Evolutionary conservation across 768 basidiomycete genomes (phyloP).

Genomic region (Panus rudis): DNA sequence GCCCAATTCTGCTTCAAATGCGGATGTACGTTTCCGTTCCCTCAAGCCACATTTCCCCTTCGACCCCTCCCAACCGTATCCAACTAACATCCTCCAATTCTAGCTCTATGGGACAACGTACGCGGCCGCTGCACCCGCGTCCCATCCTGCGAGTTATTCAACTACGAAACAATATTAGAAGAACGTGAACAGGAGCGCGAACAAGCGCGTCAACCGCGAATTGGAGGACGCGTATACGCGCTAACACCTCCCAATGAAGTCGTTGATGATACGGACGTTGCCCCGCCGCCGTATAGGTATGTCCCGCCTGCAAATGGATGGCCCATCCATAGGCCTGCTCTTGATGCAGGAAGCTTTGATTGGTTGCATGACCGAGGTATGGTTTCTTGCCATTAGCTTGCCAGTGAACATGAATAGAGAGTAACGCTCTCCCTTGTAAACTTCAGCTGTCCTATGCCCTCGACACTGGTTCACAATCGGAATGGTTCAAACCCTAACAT

Average conservation of each 20-base stretch:
- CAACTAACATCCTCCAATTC: slow-evolving; percentile 8
- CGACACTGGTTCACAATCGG: slow-evolving; percentile 17
- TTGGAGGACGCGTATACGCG: neutral
- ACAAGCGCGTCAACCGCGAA: slow-evolving; percentile 13
- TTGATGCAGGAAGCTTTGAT: too few relatives aligned
- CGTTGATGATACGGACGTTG: neutral
- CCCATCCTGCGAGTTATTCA: slow-evolving; percentile 32
- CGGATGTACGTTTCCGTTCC: slow-evolving; percentile 23
- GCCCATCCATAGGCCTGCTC: neutral
- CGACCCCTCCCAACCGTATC: neutral
- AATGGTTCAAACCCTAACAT: slow-evolving; percentile 19
- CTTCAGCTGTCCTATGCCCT: slow-evolving; percentile 10
- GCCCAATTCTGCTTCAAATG: slow-evolving; percentile 35
- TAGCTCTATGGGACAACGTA: slow-evolving; percentile 21
- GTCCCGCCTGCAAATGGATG: neutral
- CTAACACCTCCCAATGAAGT: neutral
- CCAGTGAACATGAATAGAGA: neutral
- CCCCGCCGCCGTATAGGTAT: slow-evolving; percentile 5
- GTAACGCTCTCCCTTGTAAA: neutral
- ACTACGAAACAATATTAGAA: slow-evolving; percentile 30
- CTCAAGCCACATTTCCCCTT: neutral
- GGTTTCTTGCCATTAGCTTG: neutral
- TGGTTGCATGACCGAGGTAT: slow-evolving; percentile 18
- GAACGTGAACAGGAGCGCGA: slow-evolving; percentile 23
- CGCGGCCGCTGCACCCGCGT: slow-evolving; percentile 22